A percentile compares a stretch with the other conserved stretches of the same genome.
phyloP scores from a whole-genome alignment of 805 yeast genomes.

The Metschnikowia corniflorae region DNA sequence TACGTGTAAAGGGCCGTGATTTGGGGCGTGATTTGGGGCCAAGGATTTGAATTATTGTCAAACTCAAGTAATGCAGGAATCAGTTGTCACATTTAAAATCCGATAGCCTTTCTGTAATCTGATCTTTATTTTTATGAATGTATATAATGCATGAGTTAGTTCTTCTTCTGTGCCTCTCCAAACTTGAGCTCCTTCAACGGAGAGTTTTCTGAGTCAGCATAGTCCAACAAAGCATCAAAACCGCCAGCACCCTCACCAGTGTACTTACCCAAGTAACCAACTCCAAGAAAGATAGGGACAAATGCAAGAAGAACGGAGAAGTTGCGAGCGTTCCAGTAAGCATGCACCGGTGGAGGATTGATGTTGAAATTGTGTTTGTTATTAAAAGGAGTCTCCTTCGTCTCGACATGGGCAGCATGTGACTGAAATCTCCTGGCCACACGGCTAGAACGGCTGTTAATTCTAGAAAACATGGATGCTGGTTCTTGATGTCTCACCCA shows the following conservation, averaged over 20 bases:
- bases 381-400: slow-evolving; percentile 31
- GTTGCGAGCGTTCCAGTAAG: slow-evolving; percentile 42
- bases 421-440: slow-evolving; percentile 31
- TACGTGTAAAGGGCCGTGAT: too few species aligned
- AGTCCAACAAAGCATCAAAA: slow-evolving; percentile 29
- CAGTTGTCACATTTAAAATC: too few species aligned
- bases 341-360: slow-evolving; percentile 44
- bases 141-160: slow-evolving; percentile 10
- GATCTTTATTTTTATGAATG: slow-evolving; percentile 7
- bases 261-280: slow-evolving; percentile 33
- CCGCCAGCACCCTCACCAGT: slow-evolving; percentile 28
- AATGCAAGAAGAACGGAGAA: slow-evolving; percentile 35
- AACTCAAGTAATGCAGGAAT: too few species aligned
- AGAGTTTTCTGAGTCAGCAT: slow-evolving; percentile 37
- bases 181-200: slow-evolving; percentile 36
- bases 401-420: slow-evolving; percentile 18
- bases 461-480: slow-evolving; percentile 27
- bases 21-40: too few species aligned
- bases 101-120: too few species aligned
- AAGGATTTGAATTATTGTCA: too few species aligned
- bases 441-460: slow-evolving; percentile 21
- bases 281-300: slow-evolving; percentile 34
- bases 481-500: too few species aligned
- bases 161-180: slow-evolving; percentile 35
- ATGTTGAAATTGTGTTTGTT: slow-evolving; percentile 41